Conservation (phyloP, 345 rosid genomes). For the Combretum micranthum region DNA sequence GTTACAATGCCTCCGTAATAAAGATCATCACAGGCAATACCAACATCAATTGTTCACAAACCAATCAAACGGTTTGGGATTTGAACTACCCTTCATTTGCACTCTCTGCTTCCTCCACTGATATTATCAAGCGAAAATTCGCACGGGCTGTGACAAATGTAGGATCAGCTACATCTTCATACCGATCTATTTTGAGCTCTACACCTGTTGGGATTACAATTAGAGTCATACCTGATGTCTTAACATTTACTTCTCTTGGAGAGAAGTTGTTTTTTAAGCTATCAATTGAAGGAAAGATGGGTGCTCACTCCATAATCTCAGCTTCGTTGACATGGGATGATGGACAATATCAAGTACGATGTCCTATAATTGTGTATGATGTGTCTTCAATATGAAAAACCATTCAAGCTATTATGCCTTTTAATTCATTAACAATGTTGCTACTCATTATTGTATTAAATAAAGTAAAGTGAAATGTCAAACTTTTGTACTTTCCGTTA, state of each 20-base stretch:
- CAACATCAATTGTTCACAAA: slow-evolving; percentile 13
- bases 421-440: too few species aligned
- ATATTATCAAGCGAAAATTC: slow-evolving; percentile 2
- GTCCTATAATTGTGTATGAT: too few species aligned
- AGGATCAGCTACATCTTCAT: slow-evolving; percentile 17
- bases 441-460: too few species aligned
- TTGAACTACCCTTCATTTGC: too few species aligned
- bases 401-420: too few species aligned
- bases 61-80: slow-evolving; percentile 24
- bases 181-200: slow-evolving; percentile 13
- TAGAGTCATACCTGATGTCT: slow-evolving; percentile 9
- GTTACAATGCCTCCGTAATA: slow-evolving; percentile 13
- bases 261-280: slow-evolving; percentile 11
- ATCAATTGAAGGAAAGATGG: slow-evolving; percentile 10
- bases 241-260: slow-evolving; percentile 16
- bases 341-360: too few species aligned
- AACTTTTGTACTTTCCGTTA: too few species aligned
- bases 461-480: too few species aligned
- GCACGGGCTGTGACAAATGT: slow-evolving; percentile 24
- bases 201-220: slow-evolving; percentile 14
- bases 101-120: background rate
- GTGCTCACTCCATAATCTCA: slow-evolving; percentile 5
- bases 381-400: too few species aligned
- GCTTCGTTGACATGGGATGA: too few species aligned
- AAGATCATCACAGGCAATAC: slow-evolving; percentile 17